These are phyloP conservation scores for Azolla pinnata DNA, from an alignment of 75 land plant species.

Conservation along the genomic window DNA sequence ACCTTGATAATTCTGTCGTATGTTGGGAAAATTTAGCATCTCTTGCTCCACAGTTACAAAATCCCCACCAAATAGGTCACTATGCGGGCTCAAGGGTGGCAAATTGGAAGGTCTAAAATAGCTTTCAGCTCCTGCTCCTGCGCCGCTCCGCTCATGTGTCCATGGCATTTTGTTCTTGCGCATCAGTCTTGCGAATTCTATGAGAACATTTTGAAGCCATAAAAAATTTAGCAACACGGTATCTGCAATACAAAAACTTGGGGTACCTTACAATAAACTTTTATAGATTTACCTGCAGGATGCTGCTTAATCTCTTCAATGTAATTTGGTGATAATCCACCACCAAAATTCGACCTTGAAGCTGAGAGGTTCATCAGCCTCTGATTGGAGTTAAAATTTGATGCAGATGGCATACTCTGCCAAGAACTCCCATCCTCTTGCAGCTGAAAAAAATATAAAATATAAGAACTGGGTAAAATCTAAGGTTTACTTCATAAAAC, in stretches of 20 bases:
- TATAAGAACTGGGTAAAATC: neutral
- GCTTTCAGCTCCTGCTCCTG: neutral
- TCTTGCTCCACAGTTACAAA: neutral
- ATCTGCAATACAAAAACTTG: too few species aligned
- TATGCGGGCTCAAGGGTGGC: neutral
- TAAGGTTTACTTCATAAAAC: neutral
- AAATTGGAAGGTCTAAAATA: neutral
- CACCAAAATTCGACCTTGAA: neutral
- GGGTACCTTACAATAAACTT: too few species aligned
- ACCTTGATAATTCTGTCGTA: slow-evolving; percentile 1
- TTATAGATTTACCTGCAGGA: neutral
- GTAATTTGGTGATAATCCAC: slow-evolving; percentile 1
- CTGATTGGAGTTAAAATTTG: neutral
- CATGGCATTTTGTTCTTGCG: neutral
- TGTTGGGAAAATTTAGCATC: slow-evolving; percentile 10
- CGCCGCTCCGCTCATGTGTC: neutral
- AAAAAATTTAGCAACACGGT: neutral
- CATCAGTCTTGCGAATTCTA: neutral
- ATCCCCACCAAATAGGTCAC: neutral
- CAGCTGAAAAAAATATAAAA: slow-evolving; percentile 9
- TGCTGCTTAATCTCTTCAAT: neutral
- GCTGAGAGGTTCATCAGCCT: neutral
- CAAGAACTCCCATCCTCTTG: slow-evolving; percentile 8
- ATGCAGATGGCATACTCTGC: neutral
- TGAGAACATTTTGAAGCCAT: too few species aligned